Percentiles rank a stretch among this genome's conserved stretches.
phyloP scores from a whole-genome alignment of 345 rosid species.

The Eucalyptus guilfoylei region DNA sequence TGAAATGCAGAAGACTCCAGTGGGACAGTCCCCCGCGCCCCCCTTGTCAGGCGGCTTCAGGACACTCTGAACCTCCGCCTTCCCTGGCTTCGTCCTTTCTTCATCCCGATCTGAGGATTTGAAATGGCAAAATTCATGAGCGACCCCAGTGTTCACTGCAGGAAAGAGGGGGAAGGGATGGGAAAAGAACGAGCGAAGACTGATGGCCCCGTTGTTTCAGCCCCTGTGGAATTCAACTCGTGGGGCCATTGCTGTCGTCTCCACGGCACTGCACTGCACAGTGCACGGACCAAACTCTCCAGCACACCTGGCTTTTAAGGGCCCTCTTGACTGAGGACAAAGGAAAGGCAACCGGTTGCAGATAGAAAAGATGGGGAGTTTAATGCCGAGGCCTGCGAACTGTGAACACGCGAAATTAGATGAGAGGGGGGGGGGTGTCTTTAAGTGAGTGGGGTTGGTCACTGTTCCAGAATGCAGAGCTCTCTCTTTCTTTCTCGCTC shows the following conservation, averaged over 20 bases:
- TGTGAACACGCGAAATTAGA: neutral
- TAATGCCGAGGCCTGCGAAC: neutral
- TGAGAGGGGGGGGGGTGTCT: neutral
- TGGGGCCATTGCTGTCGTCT: neutral
- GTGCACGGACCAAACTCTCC: neutral
- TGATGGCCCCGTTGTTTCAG: neutral
- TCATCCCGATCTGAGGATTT: neutral
- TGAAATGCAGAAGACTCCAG: neutral
- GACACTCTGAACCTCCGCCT: neutral
- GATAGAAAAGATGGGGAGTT: neutral
- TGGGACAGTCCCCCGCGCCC: neutral
- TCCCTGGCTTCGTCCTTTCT: neutral
- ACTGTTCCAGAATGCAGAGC: neutral
- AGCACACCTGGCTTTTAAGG: neutral
- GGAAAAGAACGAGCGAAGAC: neutral
- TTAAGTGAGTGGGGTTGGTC: neutral
- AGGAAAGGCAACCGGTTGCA: neutral
- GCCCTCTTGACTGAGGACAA: neutral
- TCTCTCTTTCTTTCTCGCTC: neutral
- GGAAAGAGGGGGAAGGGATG: neutral
- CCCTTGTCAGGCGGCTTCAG: neutral
- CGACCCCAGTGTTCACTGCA: neutral
- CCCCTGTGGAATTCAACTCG: neutral
- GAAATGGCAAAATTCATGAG: neutral
- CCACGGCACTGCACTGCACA: neutral